Evolutionary conservation across 345 rosid species (phyloP).

Genomic region (Populus nigra): DNA sequence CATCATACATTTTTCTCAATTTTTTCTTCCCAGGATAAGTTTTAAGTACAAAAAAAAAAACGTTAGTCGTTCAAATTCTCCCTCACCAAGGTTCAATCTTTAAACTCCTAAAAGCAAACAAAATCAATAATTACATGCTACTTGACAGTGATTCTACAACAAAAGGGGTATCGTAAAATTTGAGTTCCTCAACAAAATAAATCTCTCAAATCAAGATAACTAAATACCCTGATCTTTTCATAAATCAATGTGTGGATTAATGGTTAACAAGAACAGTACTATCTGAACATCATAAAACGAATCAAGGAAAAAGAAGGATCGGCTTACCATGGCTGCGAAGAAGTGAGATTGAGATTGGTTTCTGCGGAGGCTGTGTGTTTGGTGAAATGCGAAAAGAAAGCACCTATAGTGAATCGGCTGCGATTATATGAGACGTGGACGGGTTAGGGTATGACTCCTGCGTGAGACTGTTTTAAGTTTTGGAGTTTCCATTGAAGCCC

Average conservation of each 20-base stretch:
- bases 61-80: not conserved
- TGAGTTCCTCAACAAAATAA: not conserved
- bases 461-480: not conserved
- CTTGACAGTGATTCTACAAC: not conserved
- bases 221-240: not conserved
- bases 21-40: too few species aligned
- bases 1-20: not conserved
- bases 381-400: not conserved
- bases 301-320: not conserved
- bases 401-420: not conserved
- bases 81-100: not conserved
- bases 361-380: not conserved
- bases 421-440: not conserved
- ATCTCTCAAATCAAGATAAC: not conserved
- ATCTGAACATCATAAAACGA: not conserved
- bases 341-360: not conserved
- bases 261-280: not conserved
- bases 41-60: too few species aligned
- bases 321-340: conserved; percentile 30
- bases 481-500: not conserved
- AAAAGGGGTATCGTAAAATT: not conserved
- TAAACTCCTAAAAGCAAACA: too few species aligned
- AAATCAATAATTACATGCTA: too few species aligned
- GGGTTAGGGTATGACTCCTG: conserved; percentile 18
- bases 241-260: not conserved